Conservation (phyloP, 495 filamentous ascomycete species). For the Hypomontagnella monticulosa region DNA sequence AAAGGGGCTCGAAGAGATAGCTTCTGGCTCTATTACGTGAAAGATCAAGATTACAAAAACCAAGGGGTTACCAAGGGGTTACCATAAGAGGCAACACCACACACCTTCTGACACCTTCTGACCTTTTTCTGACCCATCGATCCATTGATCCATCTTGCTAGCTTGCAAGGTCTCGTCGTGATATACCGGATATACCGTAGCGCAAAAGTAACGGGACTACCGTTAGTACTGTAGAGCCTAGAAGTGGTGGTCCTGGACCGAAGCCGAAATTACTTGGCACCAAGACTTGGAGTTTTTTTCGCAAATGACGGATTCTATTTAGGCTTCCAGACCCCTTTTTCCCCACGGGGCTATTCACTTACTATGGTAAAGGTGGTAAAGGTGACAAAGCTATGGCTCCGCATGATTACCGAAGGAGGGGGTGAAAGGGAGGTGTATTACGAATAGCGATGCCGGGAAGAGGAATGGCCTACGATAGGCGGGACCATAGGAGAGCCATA, state of each 20-base stretch:
- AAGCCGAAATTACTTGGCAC: constrained; percentile 35
- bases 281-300: constrained; percentile 18
- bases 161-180: constrained; percentile 15
- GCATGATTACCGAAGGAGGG: constrained; percentile 39
- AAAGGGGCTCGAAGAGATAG: constrained; percentile 12
- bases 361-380: constrained; percentile 15
- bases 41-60: constrained; percentile 27
- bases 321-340: constrained; percentile 35
- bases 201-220: neutral
- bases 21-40: constrained; percentile 33
- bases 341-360: constrained; percentile 32
- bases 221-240: neutral
- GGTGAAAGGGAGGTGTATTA: constrained; percentile 25
- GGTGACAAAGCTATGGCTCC: constrained; percentile 23
- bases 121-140: constrained; percentile 6
- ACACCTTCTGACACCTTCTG: constrained; percentile 1
- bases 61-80: constrained; percentile 37
- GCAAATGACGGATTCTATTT: constrained; percentile 25
- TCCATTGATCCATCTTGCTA: constrained; percentile 18
- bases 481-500: constrained; percentile 15
- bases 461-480: neutral
- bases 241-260: no score
- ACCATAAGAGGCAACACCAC: constrained; percentile 38
- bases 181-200: constrained; percentile 26
- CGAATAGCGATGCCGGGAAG: constrained; percentile 38